Conservation (phyloP, 2,329 filamentous ascomycete genomes). For the Hypocreales sp. region DNA sequence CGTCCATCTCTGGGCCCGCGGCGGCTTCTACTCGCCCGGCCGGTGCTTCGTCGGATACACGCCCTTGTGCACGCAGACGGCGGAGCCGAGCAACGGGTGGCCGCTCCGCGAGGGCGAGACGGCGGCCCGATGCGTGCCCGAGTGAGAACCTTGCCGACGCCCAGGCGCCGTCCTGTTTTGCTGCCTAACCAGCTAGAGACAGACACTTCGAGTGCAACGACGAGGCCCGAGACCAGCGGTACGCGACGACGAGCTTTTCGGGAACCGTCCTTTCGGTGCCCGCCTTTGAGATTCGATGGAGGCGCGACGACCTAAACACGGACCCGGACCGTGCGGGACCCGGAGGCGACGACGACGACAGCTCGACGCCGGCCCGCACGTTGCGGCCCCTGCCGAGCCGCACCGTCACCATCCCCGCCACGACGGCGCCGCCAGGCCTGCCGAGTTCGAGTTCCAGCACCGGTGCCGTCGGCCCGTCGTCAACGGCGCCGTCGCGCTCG, state of each 20-base stretch:
- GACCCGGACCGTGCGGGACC: no score
- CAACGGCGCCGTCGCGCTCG: background rate
- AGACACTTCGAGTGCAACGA: conserved; percentile 10
- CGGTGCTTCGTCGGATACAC: conserved; percentile 13
- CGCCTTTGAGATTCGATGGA: conserved; percentile 15
- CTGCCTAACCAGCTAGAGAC: no score
- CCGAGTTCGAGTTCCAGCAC: background rate
- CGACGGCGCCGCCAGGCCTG: background rate
- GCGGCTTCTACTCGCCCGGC: conserved; percentile 15
- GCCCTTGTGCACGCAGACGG: conserved; percentile 11
- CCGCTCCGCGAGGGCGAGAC: conserved; percentile 11
- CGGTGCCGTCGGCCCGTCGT: background rate
- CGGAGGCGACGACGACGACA: no score
- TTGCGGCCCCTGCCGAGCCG: background rate
- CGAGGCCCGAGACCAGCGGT: conserved; percentile 7
- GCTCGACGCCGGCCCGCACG: no score
- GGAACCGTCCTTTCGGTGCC: conserved; percentile 10
- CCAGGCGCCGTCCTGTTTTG: no score
- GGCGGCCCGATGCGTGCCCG: conserved; percentile 12
- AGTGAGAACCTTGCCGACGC: conserved; percentile 3
- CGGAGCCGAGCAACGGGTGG: conserved; percentile 5
- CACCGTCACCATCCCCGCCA: background rate
- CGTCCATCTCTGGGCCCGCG: conserved; percentile 8
- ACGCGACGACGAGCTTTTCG: conserved; percentile 7
- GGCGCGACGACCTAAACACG: conserved; percentile 6